Evolutionary conservation across 139 green algal genomes (phyloP).

Genomic region (Closterium sp.): DNA sequence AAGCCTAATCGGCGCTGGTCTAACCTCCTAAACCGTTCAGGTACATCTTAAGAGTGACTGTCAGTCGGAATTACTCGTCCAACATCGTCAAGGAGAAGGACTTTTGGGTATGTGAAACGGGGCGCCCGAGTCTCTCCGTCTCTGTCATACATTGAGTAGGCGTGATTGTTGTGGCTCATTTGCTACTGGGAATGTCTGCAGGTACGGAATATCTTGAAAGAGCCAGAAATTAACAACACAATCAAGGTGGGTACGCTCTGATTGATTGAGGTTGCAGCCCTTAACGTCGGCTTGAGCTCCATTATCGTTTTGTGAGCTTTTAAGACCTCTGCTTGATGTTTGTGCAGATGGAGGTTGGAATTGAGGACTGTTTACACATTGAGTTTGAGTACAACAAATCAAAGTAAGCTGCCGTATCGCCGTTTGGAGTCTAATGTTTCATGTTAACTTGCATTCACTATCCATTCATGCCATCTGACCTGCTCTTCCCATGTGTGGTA

Average conservation of each 20-base stretch:
- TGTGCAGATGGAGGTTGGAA: conserved; percentile 97
- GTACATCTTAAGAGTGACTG: conserved; percentile 86
- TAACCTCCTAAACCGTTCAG: conserved; percentile 47
- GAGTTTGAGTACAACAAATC: conserved; percentile 97
- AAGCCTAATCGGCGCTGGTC: not conserved
- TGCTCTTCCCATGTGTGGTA: not conserved
- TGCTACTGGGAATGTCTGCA: not conserved
- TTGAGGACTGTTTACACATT: conserved; percentile 99
- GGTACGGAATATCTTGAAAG: conserved; percentile 44
- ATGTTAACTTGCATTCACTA: not conserved
- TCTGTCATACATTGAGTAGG: not conserved
- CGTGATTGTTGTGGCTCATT: not conserved
- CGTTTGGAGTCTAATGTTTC: not conserved
- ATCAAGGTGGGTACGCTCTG: conserved; percentile 9
- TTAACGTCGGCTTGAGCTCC: not conserved
- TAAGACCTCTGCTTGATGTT: not conserved
- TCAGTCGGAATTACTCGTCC: conserved; percentile 73
- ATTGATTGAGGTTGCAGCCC: not conserved
- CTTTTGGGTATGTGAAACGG: conserved; percentile 72
- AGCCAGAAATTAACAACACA: conserved; percentile 58
- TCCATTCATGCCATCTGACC: not conserved
- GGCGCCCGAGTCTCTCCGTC: not conserved
- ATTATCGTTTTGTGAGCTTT: not conserved
- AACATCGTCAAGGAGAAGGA: conserved; percentile 78
- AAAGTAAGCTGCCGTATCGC: conserved; percentile 41